These are phyloP conservation scores for Fremontodendron californicum DNA, from an alignment of 345 rosid genomes.

Conservation along the genomic window DNA sequence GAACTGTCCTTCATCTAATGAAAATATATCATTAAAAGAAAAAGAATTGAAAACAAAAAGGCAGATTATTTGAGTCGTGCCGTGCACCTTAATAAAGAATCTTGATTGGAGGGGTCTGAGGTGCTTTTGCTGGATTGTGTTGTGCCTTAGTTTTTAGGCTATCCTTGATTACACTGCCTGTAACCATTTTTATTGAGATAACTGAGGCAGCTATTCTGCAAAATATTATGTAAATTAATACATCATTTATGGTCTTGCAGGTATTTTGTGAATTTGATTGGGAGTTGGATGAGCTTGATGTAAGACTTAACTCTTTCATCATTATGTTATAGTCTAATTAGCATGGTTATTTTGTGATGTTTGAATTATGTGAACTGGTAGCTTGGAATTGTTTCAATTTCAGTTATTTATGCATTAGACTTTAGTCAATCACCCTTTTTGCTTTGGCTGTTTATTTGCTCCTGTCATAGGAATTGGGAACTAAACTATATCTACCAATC, in stretches of 20 bases:
- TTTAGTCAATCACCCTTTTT: background rate
- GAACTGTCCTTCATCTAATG: background rate
- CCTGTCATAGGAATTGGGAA: background rate
- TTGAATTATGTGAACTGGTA: background rate
- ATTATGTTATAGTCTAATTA: background rate
- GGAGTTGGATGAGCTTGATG: slow-evolving; percentile 87
- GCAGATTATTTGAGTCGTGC: background rate
- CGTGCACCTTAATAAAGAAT: background rate
- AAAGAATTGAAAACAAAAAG: background rate
- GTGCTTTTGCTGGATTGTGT: background rate
- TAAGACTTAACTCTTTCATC: slow-evolving; percentile 28
- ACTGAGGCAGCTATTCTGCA: background rate
- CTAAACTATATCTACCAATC: slow-evolving; percentile 18
- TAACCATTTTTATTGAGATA: background rate
- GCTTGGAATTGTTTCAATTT: background rate
- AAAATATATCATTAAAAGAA: background rate
- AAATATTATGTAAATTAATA: slow-evolving; percentile 11
- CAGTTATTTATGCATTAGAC: background rate
- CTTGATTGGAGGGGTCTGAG: background rate
- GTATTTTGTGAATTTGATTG: slow-evolving; percentile 93
- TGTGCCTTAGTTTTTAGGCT: background rate
- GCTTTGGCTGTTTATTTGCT: background rate
- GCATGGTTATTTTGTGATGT: slow-evolving; percentile 4
- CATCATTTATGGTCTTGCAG: slow-evolving; percentile 46
- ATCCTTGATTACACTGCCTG: background rate